Conservation (phyloP, 495 filamentous ascomycete species). For the Ascodesmis nigricans region DNA sequence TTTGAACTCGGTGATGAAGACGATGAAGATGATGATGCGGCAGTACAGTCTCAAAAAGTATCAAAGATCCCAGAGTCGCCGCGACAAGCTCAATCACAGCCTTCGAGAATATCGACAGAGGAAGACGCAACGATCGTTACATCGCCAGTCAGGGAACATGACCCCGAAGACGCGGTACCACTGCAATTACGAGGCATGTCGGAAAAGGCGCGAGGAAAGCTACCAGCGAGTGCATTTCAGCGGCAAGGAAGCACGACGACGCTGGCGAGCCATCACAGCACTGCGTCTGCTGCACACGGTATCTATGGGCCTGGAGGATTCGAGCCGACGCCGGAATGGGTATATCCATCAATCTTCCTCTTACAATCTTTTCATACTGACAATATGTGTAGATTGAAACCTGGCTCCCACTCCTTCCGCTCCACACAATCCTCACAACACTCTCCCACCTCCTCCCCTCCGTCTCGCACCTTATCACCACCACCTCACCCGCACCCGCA, state of each 20-base stretch:
- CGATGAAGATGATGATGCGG: slow-evolving; percentile 41
- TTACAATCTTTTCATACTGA: slow-evolving; percentile 9
- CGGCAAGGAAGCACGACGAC: slow-evolving; percentile 82
- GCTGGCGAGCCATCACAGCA: slow-evolving; percentile 35
- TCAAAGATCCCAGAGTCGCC: too few relatives aligned
- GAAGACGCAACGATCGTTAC: too few relatives aligned
- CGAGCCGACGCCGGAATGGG: slow-evolving; percentile 53
- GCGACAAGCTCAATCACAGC: too few relatives aligned
- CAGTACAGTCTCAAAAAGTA: too few relatives aligned
- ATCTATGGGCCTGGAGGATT: slow-evolving; percentile 34
- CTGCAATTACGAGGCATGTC: slow-evolving; percentile 87
- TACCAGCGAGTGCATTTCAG: slow-evolving; percentile 86
- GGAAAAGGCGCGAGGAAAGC: slow-evolving; percentile 90
- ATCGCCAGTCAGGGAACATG: too few relatives aligned
- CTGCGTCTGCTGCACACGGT: slow-evolving; percentile 29
- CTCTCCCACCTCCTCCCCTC: slow-evolving; percentile 39
- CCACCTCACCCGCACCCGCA: neutral
- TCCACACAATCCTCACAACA: slow-evolving; percentile 71
- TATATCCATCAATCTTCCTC: slow-evolving; percentile 25
- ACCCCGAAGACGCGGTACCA: slow-evolving; percentile 63
- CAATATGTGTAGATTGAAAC: slow-evolving; percentile 49
- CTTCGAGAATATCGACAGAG: too few relatives aligned
- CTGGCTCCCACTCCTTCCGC: slow-evolving; percentile 78
- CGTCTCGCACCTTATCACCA: slow-evolving; percentile 10
- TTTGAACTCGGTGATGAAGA: slow-evolving; percentile 87